These are phyloP conservation scores for Solanum hybrid DNA, from an alignment of 305 asterid species.

Conservation along the genomic window DNA sequence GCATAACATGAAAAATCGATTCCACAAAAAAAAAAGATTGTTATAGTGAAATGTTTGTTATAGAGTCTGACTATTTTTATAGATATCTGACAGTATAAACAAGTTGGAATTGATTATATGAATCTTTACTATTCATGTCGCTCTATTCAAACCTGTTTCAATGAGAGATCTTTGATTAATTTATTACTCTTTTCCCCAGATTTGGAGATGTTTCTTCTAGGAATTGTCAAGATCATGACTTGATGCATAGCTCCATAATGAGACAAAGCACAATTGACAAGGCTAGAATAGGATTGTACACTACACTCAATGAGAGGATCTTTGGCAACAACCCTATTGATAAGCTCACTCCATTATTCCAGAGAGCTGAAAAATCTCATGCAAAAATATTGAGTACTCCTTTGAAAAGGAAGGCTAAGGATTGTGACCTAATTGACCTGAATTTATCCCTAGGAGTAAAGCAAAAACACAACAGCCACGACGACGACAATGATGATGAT, in stretches of 20 bases:
- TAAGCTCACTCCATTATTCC: not conserved
- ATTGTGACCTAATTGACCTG: constrained; percentile 30
- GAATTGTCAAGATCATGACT: constrained; percentile 16
- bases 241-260: constrained; percentile 25
- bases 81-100: not conserved
- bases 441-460: constrained; percentile 40
- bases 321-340: constrained; percentile 16
- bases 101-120: not conserved
- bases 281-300: constrained; percentile 21
- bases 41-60: not conserved
- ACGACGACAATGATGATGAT: constrained; percentile 12
- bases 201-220: constrained; percentile 40
- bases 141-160: not conserved
- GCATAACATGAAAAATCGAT: not conserved
- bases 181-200: constrained; percentile 16
- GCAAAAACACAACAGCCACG: constrained; percentile 9
- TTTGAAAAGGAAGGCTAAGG: constrained; percentile 42
- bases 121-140: not conserved
- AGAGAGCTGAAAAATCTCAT: not conserved
- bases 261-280: constrained; percentile 21
- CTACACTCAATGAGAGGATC: constrained; percentile 24
- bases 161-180: not conserved
- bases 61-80: not conserved
- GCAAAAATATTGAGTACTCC: not conserved
- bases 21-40: not conserved